Base-by-base conservation (phyloP, 83 land plant genomes). In the Picea mariana region DNA sequence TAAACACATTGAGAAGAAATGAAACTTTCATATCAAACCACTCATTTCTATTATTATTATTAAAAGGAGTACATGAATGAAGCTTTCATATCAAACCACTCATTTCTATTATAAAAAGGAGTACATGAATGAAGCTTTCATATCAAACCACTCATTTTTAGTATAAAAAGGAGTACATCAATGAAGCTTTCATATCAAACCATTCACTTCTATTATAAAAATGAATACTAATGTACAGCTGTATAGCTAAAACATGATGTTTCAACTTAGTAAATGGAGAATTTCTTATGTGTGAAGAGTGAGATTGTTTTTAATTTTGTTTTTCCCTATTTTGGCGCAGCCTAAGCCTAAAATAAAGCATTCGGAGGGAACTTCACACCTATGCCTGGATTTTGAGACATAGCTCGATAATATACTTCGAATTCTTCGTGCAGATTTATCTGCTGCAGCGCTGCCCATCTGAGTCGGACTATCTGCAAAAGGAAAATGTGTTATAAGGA, bases 331-430 rank as follows among this genome's bases (percentile, higher is more conserved):
- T 62, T 13, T 47, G 21, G 64, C 77, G 84, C 99, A 98, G 99
- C 99, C 99, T 24, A 92, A 96, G 85, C 99, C 99, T 63, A 86
- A 84, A 79, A 93, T 98, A 98, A 98, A 85, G 97, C 96, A 24
- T 90, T 98, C 82, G 99, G 99, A 82, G 99, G 99, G 82, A 96
- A 95, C 84, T 82, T 95, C 69, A 91, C 98, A 44, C 97, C 94
- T 13, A 81, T 98, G 67, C 99, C 99, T 78, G 99, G 99, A 27
- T 68, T 98, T n/a, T 84, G 94, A 40, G 99, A 98, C 85, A 93
- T 94, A 88, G 95, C 87, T 79, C 64, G 21, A 38, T 55, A 34
- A 77, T 20, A 75, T 13, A 44, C 52, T 26, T 60, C 17, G 61
- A 42, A 49, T 52, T 44, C 7, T 42, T 47, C 5, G 1, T 81